A percentile compares a stretch with the other conserved stretches of the same genome.
Conservation (phyloP, 176 grass and related monocot genomes). For the Oryza meridionalis region DNA sequence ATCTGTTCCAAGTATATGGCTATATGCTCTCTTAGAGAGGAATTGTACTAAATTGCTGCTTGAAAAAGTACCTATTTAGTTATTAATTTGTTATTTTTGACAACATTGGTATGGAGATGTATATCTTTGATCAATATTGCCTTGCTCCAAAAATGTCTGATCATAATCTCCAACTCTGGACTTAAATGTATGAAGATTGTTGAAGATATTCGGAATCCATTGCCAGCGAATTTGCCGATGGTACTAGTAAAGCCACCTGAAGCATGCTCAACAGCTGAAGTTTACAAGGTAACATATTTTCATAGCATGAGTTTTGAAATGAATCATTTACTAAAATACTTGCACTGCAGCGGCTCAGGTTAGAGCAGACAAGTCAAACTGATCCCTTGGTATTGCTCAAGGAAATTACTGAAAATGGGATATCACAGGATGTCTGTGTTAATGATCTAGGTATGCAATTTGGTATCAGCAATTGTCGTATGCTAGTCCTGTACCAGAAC, state of each 20-base stretch:
- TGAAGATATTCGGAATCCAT: slow-evolving; percentile 67
- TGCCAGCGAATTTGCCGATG: slow-evolving; percentile 73
- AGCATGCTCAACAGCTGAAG: slow-evolving; percentile 91
- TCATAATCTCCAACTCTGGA: slow-evolving; percentile 23
- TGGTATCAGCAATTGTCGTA: slow-evolving; percentile 1
- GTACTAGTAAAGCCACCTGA: slow-evolving; percentile 91
- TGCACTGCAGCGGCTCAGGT: slow-evolving; percentile 59
- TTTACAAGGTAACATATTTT: slow-evolving; percentile 81
- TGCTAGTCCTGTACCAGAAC: not conserved
- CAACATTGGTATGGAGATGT: slow-evolving; percentile 20
- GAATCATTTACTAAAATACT: slow-evolving; percentile 27
- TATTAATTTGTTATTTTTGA: not conserved
- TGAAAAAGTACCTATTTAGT: slow-evolving; percentile 14
- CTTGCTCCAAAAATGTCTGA: slow-evolving; percentile 19
- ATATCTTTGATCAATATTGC: slow-evolving; percentile 14
- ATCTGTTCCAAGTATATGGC: not conserved
- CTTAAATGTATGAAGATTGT: slow-evolving; percentile 65
- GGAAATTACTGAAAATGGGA: slow-evolving; percentile 72
- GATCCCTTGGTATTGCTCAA: slow-evolving; percentile 81
- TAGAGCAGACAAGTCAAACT: slow-evolving; percentile 67
- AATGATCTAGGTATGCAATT: slow-evolving; percentile 83
- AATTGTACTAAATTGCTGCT: not conserved
- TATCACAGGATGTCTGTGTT: slow-evolving; percentile 91
- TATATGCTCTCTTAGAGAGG: not conserved
- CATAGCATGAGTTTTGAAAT: slow-evolving; percentile 8